A percentile compares a stretch with the other conserved stretches of the same genome.
Evolutionary conservation across 2,329 filamentous ascomycete genomes (phyloP).

Genomic region (Helotiales sp.): DNA sequence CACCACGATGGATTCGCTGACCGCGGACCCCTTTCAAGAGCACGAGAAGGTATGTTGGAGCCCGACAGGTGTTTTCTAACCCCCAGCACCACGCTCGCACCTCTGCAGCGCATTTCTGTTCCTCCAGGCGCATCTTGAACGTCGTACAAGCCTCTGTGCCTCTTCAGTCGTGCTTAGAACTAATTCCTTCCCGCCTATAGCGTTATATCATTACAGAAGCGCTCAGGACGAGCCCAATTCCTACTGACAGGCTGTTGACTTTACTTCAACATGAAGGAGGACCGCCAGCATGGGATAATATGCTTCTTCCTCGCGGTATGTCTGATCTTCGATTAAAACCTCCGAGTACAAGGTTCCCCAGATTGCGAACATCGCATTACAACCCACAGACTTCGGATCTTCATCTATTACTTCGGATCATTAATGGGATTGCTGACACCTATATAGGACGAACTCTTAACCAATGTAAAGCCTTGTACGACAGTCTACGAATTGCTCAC

Average conservation of each 20-base stretch:
- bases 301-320: conserved; percentile 49
- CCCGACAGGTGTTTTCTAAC: background rate
- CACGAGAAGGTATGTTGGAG: conserved; percentile 34
- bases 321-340: conserved; percentile 19
- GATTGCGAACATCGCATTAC: conserved; percentile 12
- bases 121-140: conserved; percentile 17
- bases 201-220: conserved; percentile 51
- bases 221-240: conserved; percentile 46
- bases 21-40: conserved; percentile 27
- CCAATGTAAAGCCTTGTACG: conserved; percentile 32
- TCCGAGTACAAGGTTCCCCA: conserved; percentile 19
- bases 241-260: conserved; percentile 43
- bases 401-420: conserved; percentile 14
- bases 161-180: conserved; percentile 25
- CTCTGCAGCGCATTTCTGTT: conserved; percentile 16
- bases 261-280: conserved; percentile 42
- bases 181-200: conserved; percentile 27
- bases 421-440: conserved; percentile 11
- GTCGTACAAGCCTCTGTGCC: conserved; percentile 10
- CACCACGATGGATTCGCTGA: conserved; percentile 23
- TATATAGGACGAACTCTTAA: conserved; percentile 30
- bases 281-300: conserved; percentile 49
- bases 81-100: background rate
- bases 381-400: conserved; percentile 22
- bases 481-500: conserved; percentile 18